phyloP scores from a whole-genome alignment of 192 early-diverging fungal species.

The Coemansia sp. region DNA sequence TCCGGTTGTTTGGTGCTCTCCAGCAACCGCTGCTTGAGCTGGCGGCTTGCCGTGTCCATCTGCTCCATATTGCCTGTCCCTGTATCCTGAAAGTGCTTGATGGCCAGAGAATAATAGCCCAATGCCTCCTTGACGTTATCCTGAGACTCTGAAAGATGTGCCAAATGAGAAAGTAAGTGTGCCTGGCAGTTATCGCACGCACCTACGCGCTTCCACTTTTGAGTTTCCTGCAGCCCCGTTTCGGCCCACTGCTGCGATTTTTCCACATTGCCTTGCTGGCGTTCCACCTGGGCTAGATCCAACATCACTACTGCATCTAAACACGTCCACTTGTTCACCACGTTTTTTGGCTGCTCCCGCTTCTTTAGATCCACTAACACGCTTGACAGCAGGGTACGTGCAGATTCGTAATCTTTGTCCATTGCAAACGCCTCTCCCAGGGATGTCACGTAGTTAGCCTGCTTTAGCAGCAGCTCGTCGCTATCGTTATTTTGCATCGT shows the following conservation, averaged over 20 bases:
- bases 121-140: background rate
- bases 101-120: background rate
- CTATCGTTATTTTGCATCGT: background rate
- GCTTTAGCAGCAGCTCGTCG: constrained; percentile 19
- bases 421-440: constrained; percentile 45
- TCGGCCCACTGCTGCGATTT: constrained; percentile 26
- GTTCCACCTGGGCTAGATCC: constrained; percentile 36
- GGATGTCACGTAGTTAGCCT: constrained; percentile 33
- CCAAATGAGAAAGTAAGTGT: constrained; percentile 31
- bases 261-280: background rate
- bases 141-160: constrained; percentile 1
- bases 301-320: constrained; percentile 50
- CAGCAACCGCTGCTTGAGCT: background rate
- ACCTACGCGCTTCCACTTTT: constrained; percentile 6
- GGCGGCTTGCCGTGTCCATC: constrained; percentile 14
- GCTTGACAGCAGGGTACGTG: constrained; percentile 23
- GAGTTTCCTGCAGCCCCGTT: constrained; percentile 5
- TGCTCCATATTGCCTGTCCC: constrained; percentile 29
- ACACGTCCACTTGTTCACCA: constrained; percentile 29
- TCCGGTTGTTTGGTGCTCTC: background rate
- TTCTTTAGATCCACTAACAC: constrained; percentile 26
- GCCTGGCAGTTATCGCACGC: constrained; percentile 42
- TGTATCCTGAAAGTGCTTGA: constrained; percentile 17
- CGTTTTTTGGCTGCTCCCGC: background rate
- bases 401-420: constrained; percentile 20